Evolutionary conservation across 192 early-diverging fungal species (phyloP).

Genomic region (Gorgonomyces haynaldii): DNA sequence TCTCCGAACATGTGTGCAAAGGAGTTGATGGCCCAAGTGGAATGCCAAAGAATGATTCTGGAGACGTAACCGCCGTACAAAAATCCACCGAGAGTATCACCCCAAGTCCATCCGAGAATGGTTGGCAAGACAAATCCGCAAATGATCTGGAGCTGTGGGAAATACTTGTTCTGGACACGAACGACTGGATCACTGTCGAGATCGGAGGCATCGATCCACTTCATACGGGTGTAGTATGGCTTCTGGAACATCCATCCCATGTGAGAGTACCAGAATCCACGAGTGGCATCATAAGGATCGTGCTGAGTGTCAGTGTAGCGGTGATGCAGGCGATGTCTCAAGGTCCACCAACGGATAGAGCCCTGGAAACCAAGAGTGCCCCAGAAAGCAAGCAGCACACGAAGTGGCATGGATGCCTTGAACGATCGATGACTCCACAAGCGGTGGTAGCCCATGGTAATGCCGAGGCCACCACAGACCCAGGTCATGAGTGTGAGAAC

Average conservation of each 20-base stretch:
- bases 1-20: conserved; percentile 39
- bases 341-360: conserved; percentile 41
- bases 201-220: conserved; percentile 31
- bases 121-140: conserved; percentile 18
- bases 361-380: conserved; percentile 37
- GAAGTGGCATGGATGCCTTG: conserved; percentile 25
- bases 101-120: conserved; percentile 20
- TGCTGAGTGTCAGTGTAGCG: conserved; percentile 41
- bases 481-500: neutral
- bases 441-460: conserved; percentile 51
- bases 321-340: conserved; percentile 40
- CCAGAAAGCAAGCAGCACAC: conserved; percentile 21
- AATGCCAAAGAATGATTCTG: conserved; percentile 38
- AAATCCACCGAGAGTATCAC: conserved; percentile 45
- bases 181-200: conserved; percentile 35
- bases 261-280: conserved; percentile 38
- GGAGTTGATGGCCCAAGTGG: conserved; percentile 47
- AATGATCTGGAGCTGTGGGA: conserved; percentile 17
- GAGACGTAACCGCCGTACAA: conserved; percentile 32
- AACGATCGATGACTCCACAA: conserved; percentile 41
- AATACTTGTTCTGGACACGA: conserved; percentile 34
- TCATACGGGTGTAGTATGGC: conserved; percentile 17
- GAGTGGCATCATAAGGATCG: conserved; percentile 40
- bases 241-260: conserved; percentile 40
- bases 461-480: conserved; percentile 12